Base-by-base conservation (phyloP, 129 eudicot genomes). In the Erigeron canadensis region DNA sequence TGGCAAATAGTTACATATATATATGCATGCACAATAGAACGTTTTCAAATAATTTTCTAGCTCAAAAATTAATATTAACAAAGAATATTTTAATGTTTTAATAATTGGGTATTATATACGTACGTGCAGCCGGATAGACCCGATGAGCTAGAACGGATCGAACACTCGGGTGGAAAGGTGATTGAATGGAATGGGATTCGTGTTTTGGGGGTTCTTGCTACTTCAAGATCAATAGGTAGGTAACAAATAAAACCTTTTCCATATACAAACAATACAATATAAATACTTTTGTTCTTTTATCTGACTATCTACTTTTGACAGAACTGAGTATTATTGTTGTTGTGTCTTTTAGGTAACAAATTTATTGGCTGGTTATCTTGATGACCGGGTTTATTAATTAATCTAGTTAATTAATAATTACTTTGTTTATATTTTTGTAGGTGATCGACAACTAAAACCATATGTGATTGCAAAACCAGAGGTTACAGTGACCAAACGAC, bases 221-320 rank as follows among this genome's bases (percentile, higher is more conserved):
- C 84, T n/a, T 91, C 97, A 10, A 80, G 97, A 80, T 86, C 95
- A 0, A 77, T 90, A 75, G 97, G 96, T 87, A n/a, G n/a, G n/a
- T n/a, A n/a, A 77, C 7, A 28, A 17, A n/a, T n/a, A n/a, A 23
- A 28, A 11, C 0, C 48, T 6, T 22, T 28, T 28, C 34, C n/a
- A n/a, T n/a, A n/a, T 28, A 28, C 34, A 3, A 1, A 28, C 34
- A 59, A 5, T 46, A 8, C n/a, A n/a, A n/a, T n/a, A n/a, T n/a
- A n/a, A n/a, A n/a, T 5, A 0, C 10, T 13, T 5, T 46, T 1
- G 2, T 17, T 5, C 22, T 63, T 64, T 58, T 7, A 0, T 43
- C 1, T 45, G 3, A 47, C n/a, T 40, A 72, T 79, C 81, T 10
- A 82, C 70, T 56, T 11, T 61, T 10, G 38, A 16, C 37, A 1